Conservation (phyloP, 179 eudicot genomes). For the Beta corolliflora region DNA sequence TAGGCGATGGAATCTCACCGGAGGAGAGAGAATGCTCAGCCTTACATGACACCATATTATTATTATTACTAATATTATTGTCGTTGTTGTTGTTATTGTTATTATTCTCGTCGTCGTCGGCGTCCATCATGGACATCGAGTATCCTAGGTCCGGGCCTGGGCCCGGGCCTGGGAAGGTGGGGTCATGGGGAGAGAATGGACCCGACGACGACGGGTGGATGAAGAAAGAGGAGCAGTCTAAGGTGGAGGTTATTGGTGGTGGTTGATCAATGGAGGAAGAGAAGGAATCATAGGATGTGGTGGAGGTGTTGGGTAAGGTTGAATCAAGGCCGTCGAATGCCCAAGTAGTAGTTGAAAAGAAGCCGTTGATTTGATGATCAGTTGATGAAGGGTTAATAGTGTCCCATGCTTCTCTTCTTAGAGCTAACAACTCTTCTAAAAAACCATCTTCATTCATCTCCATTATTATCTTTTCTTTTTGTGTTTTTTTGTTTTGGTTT, state of each 20-base stretch:
- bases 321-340: conserved; percentile 33
- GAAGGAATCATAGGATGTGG: conserved; percentile 30
- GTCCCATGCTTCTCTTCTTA: conserved; percentile 49
- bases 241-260: conserved; percentile 14
- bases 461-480: conserved; percentile 26
- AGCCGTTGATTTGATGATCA: conserved; percentile 29
- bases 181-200: background rate
- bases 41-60: conserved; percentile 25
- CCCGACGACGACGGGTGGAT: background rate
- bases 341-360: conserved; percentile 37
- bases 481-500: background rate
- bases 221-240: conserved; percentile 32
- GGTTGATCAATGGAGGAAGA: conserved; percentile 26
- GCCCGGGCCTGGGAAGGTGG: conserved; percentile 25
- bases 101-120: background rate
- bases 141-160: conserved; percentile 21
- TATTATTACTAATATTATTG: background rate
- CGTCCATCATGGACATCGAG: conserved; percentile 17
- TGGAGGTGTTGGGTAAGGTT: conserved; percentile 13
- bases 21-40: conserved; percentile 34
- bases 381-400: conserved; percentile 26
- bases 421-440: conserved; percentile 56
- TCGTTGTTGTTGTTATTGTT: background rate
- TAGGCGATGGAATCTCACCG: conserved; percentile 18
- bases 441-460: conserved; percentile 58